Evolutionary conservation across 2,329 filamentous ascomycete genomes (phyloP).

Genomic region (Dactylonectria macrodidyma): DNA sequence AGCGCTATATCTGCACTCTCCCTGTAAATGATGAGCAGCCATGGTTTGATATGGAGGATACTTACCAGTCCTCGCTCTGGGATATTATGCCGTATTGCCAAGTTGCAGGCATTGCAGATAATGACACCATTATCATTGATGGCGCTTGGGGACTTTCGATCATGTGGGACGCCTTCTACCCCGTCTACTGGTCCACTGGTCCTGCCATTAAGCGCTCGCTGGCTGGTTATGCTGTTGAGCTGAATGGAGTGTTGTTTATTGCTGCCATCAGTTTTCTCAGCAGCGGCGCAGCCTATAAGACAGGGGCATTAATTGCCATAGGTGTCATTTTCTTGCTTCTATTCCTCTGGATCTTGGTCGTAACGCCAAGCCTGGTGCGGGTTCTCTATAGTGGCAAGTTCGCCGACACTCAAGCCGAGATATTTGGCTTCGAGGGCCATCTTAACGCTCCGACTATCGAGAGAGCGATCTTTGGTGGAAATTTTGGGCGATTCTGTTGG

Average conservation of each 20-base stretch:
- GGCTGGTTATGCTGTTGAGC: too few species aligned
- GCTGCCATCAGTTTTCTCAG: too few species aligned
- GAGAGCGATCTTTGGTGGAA: slow-evolving; percentile 49
- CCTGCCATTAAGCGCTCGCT: slow-evolving; percentile 10
- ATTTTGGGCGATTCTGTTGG: slow-evolving; percentile 50
- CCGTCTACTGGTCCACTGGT: slow-evolving; percentile 47
- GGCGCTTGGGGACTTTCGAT: slow-evolving; percentile 51
- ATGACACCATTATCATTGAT: slow-evolving; percentile 54
- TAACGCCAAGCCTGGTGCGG: slow-evolving; percentile 45
- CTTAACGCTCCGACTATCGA: slow-evolving; percentile 50
- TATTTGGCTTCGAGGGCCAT: slow-evolving; percentile 54
- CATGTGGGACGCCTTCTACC: slow-evolving; percentile 52
- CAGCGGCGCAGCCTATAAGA: too few species aligned
- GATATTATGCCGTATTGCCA: slow-evolving; percentile 53
- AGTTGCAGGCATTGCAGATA: slow-evolving; percentile 52
- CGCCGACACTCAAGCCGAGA: slow-evolving; percentile 46
- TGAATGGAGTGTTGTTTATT: too few species aligned
- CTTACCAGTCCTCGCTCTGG: slow-evolving; percentile 51
- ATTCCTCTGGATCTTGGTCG: slow-evolving; percentile 44
- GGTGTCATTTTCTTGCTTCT: slow-evolving; percentile 44
- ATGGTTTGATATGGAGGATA: slow-evolving; percentile 52
- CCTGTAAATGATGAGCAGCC: slow-evolving; percentile 42
- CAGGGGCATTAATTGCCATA: neutral
- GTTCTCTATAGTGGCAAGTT: slow-evolving; percentile 51
- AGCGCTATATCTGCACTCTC: slow-evolving; percentile 52